A percentile compares a stretch with the other conserved stretches of the same genome.
phyloP scores from a whole-genome alignment of 2,329 filamentous ascomycete genomes.

The Neopestalotiopsis clavispora region DNA sequence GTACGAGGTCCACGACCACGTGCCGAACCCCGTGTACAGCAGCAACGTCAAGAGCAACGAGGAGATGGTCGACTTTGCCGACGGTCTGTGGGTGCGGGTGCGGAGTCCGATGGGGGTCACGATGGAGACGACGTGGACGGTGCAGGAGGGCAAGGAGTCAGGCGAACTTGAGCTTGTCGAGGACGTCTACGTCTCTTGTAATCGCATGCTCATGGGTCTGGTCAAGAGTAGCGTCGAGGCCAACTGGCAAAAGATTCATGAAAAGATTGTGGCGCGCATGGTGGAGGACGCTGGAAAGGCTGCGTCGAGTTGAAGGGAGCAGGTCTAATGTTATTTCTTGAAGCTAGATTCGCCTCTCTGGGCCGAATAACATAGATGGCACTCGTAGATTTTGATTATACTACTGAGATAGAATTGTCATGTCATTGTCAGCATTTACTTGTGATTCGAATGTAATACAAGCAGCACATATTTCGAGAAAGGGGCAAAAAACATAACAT shows the following conservation, averaged over 20 bases:
- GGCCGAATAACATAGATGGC: neutral
- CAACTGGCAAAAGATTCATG: slow-evolving; percentile 56
- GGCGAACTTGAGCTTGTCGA: slow-evolving; percentile 51
- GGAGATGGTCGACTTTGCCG: slow-evolving; percentile 56
- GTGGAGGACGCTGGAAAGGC: slow-evolving; percentile 6
- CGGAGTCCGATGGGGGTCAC: slow-evolving; percentile 54
- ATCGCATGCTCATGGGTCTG: slow-evolving; percentile 51
- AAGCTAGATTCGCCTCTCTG: too few relatives aligned
- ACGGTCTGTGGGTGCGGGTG: slow-evolving; percentile 57
- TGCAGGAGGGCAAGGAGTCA: too few relatives aligned
- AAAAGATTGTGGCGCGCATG: slow-evolving; percentile 40
- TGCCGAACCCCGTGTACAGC: slow-evolving; percentile 61
- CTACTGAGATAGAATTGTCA: too few relatives aligned
- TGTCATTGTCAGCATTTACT: too few relatives aligned
- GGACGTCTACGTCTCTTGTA: slow-evolving; percentile 55
- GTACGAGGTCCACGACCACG: slow-evolving; percentile 56
- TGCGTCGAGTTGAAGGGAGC: neutral
- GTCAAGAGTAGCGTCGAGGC: slow-evolving; percentile 56
- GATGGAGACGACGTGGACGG: slow-evolving; percentile 58
- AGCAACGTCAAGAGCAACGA: slow-evolving; percentile 57
- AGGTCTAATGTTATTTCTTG: too few relatives aligned
- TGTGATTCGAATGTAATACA: too few relatives aligned
- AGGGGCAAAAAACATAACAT: too few relatives aligned
- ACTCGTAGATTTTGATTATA: too few relatives aligned
- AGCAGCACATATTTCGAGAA: too few relatives aligned